Conservation (phyloP, 495 filamentous ascomycete genomes). For the Hypoxylon lienhwacheense region DNA sequence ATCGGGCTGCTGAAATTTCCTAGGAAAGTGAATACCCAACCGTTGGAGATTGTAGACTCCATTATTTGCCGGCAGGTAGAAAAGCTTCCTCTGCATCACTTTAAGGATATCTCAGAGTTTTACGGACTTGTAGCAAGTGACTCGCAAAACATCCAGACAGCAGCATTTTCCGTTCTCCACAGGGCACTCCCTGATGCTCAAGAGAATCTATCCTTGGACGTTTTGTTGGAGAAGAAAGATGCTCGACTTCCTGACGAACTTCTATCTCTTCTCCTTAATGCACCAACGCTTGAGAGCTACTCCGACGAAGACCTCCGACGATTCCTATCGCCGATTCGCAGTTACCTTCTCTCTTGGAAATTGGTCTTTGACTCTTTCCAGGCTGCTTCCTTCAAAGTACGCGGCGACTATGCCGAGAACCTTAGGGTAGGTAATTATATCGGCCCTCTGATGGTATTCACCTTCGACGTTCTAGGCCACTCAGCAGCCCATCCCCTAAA, state of each 20-base stretch:
- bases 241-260: slow-evolving; percentile 69
- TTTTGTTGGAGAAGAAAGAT: slow-evolving; percentile 73
- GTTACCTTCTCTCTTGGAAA: slow-evolving; percentile 90
- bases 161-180: slow-evolving; percentile 81
- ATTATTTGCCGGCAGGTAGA: slow-evolving; percentile 65
- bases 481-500: slow-evolving; percentile 66
- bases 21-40: slow-evolving; percentile 40
- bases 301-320: slow-evolving; percentile 47
- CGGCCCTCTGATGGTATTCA: slow-evolving; percentile 70
- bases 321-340: slow-evolving; percentile 61
- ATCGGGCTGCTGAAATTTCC: slow-evolving; percentile 61
- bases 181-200: slow-evolving; percentile 72
- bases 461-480: slow-evolving; percentile 79
- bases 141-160: slow-evolving; percentile 72
- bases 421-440: slow-evolving; percentile 75
- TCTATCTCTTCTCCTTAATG: slow-evolving; percentile 63
- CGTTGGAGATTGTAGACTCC: slow-evolving; percentile 63
- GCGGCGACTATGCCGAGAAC: slow-evolving; percentile 72
- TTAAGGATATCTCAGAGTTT: slow-evolving; percentile 61
- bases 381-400: slow-evolving; percentile 76
- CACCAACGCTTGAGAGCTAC: slow-evolving; percentile 50
- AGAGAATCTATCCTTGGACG: slow-evolving; percentile 81
- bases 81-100: slow-evolving; percentile 55
- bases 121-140: slow-evolving; percentile 76
- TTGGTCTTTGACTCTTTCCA: slow-evolving; percentile 86